phyloP scores from a whole-genome alignment of 2,329 filamentous ascomycete genomes.

The Colletotrichum gloeosporioides region DNA sequence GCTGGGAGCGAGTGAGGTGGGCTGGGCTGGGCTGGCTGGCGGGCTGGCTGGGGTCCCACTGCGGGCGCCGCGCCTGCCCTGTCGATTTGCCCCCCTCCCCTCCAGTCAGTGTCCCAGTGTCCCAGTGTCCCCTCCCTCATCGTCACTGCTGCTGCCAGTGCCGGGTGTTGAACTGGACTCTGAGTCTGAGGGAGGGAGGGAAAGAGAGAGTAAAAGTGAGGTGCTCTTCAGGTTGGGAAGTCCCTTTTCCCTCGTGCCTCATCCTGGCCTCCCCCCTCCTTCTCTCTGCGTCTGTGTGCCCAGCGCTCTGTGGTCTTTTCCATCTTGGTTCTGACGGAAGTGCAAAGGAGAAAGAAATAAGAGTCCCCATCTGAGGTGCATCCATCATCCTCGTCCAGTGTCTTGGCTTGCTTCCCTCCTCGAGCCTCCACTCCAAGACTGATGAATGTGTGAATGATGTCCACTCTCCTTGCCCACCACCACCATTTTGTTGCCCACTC shows the following conservation, averaged over 20 bases:
- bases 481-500: neutral
- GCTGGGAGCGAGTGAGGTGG: neutral
- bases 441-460: neutral
- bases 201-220: neutral
- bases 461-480: neutral
- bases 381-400: constrained; percentile 4
- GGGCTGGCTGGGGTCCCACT: neutral
- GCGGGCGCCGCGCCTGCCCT: constrained; percentile 4
- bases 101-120: neutral
- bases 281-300: neutral
- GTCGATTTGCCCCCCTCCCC: neutral
- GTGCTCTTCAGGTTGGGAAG: neutral
- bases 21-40: neutral
- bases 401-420: neutral
- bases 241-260: neutral
- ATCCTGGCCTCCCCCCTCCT: neutral
- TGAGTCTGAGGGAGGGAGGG: neutral
- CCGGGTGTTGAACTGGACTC: neutral
- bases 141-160: neutral
- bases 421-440: neutral
- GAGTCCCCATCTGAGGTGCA: neutral
- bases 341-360: neutral
- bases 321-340: neutral
- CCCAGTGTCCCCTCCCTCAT: neutral
- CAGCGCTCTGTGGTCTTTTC: neutral